Evolutionary conservation across 2,329 filamentous ascomycete species (phyloP).

Genomic region (Gliomastix tumulicola): DNA sequence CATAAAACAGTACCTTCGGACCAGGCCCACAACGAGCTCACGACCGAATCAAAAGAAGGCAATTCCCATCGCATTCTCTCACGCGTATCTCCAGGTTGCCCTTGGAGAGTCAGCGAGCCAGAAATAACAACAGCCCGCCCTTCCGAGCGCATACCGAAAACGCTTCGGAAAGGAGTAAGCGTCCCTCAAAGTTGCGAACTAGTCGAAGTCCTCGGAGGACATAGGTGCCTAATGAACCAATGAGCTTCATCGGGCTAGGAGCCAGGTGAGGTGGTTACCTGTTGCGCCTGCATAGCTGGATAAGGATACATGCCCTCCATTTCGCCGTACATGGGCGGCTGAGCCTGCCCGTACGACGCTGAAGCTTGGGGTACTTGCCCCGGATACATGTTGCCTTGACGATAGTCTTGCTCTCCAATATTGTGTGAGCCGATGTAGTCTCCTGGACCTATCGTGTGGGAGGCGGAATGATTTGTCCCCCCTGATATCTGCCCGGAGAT

Average conservation of each 20-base stretch:
- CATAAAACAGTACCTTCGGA: too few species aligned
- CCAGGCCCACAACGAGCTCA: too few species aligned
- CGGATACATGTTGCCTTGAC: slow-evolving; percentile 75
- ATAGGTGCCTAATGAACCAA: slow-evolving; percentile 27
- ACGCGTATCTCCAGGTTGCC: too few species aligned
- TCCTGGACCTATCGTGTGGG: slow-evolving; percentile 50
- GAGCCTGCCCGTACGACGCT: slow-evolving; percentile 69
- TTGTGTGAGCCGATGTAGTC: slow-evolving; percentile 60
- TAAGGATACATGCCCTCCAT: slow-evolving; percentile 85
- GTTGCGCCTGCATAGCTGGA: slow-evolving; percentile 72
- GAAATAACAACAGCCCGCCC: too few species aligned
- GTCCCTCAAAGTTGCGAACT: too few species aligned
- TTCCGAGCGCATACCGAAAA: too few species aligned
- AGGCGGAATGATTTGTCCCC: slow-evolving; percentile 47
- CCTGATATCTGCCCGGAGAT: slow-evolving; percentile 44
- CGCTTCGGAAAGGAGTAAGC: too few species aligned
- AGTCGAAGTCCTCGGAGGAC: slow-evolving; percentile 33
- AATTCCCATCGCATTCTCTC: too few species aligned
- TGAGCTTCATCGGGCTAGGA: not conserved
- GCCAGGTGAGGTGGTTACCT: slow-evolving; percentile 49
- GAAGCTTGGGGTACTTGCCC: slow-evolving; percentile 69
- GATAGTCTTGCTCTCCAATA: slow-evolving; percentile 71
- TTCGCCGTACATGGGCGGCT: slow-evolving; percentile 70
- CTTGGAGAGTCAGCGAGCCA: too few species aligned
- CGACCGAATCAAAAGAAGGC: too few species aligned